Conservation (phyloP, 2,329 filamentous ascomycete species). For the Talaromyces marneffei region DNA sequence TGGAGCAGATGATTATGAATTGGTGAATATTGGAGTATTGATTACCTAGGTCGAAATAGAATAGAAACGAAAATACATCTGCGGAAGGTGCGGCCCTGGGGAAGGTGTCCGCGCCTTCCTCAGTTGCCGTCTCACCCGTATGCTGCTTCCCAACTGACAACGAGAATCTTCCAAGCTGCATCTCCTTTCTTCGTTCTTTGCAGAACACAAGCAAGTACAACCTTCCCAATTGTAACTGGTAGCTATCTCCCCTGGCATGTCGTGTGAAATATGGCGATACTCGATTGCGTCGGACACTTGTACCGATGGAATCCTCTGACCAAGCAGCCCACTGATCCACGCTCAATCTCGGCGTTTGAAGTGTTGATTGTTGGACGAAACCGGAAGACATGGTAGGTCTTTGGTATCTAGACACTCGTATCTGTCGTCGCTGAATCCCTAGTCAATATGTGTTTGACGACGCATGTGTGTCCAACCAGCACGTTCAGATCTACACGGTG, state of each 20-base stretch:
- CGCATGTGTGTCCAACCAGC: slow-evolving; percentile 34
- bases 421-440: not conserved
- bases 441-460: slow-evolving; percentile 34
- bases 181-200: not conserved
- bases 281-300: slow-evolving; percentile 21
- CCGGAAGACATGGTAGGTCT: slow-evolving; percentile 26
- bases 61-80: not conserved
- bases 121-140: not conserved
- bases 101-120: not conserved
- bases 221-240: not conserved
- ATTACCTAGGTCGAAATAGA: not conserved
- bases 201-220: not conserved
- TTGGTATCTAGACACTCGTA: not conserved
- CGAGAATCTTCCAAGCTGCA: not conserved
- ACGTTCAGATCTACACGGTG: slow-evolving; percentile 41
- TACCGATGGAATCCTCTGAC: slow-evolving; percentile 21
- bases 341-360: slow-evolving; percentile 25
- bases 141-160: not conserved
- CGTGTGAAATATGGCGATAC: not conserved
- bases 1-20: not conserved
- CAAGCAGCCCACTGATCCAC: slow-evolving; percentile 11
- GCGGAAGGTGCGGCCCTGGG: not conserved
- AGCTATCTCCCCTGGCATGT: not conserved
- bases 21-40: not conserved
- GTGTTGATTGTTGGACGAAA: slow-evolving; percentile 36